Base-by-base conservation (phyloP, 129 eudicot species). In the Lactuca sativa region DNA sequence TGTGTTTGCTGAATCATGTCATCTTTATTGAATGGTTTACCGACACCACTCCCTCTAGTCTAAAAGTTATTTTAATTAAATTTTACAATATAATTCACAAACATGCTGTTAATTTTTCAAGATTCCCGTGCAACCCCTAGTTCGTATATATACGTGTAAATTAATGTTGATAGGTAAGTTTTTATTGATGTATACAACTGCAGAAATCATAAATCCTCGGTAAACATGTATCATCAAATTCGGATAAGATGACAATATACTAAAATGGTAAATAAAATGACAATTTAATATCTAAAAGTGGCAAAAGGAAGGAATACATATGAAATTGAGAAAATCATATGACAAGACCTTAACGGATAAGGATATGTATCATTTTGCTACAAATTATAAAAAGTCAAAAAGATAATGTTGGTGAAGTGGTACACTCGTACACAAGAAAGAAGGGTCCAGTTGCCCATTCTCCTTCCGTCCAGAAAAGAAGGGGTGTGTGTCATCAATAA, bases 361-460 rank as follows among this genome's bases (percentile, higher is more conserved):
- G 61, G 59, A 11, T 48, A 56, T 54, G 30, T 16, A 54, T n/a
- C 10, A 54, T 10, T 10, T 47, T 47, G 30, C 21, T 6, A 54
- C 0, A 54, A 16, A 6, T 51, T 12, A 51, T 16, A 0, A 44
- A 44, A 2, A 36, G 21, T 49, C 6, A 40, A 36, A 34, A 17
- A 36, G 74, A 54, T 68, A 54, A 37, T 41, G 74, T 69, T 69
- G 64, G 74, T 30, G 8, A 69, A 56, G 5, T 40, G 43, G 64
- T 9, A 40, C 17, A 62, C 70, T 25, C 30, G 30, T 25, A 25
- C 30, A 25, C 30, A 25, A 25, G 30, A 25, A 53, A 0, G 31
- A 58, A 12, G 52, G 52, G 52, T 12, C 60, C 62, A 51, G 8
- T 37, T 0, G 54, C 77, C 77, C 70, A 62, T 62, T 53, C 54